Conservation (phyloP, 2,329 filamentous ascomycete species). For the Pochonia chlamydosporia region DNA sequence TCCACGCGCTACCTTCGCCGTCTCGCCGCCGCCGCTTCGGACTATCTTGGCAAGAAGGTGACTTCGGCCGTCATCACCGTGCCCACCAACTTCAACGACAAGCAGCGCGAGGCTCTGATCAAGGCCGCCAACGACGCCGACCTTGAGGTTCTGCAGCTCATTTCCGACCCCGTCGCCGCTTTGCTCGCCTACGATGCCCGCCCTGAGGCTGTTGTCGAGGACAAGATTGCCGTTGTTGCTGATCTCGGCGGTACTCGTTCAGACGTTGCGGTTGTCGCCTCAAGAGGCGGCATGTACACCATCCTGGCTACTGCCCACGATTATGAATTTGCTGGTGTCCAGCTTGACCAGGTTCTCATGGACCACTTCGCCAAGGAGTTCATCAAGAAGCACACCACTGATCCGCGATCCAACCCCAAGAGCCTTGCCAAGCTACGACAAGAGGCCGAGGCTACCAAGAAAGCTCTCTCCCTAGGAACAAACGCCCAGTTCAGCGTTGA, state of each 20-base stretch:
- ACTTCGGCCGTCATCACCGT: conserved; percentile 93
- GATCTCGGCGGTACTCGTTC: conserved; percentile 91
- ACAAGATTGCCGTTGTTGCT: conserved; percentile 88
- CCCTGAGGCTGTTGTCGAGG: conserved; percentile 64
- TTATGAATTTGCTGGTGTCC: conserved; percentile 83
- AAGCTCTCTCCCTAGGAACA: conserved; percentile 79
- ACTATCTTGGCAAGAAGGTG: conserved; percentile 88
- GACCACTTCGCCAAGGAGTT: conserved; percentile 99
- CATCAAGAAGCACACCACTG: conserved; percentile 89
- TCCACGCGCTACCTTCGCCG: conserved; percentile 80
- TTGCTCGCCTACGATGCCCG: conserved; percentile 88
- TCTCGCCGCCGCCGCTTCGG: conserved; percentile 75
- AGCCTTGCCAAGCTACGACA: conserved; percentile 87
- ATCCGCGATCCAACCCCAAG: conserved; percentile 75
- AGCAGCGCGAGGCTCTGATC: conserved; percentile 75
- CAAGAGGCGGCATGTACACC: conserved; percentile 92
- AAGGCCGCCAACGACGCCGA: conserved; percentile 74
- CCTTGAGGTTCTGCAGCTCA: conserved; percentile 86
- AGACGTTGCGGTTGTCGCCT: conserved; percentile 85
- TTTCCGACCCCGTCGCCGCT: conserved; percentile 84
- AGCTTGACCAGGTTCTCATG: conserved; percentile 84
- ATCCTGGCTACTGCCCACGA: conserved; percentile 91
- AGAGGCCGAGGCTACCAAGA: conserved; percentile 88
- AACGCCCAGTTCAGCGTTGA: conserved; percentile 92
- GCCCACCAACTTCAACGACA: conserved; percentile 86